Conservation (phyloP, 2,329 filamentous ascomycete species). For the Colletotrichum gigasporum region DNA sequence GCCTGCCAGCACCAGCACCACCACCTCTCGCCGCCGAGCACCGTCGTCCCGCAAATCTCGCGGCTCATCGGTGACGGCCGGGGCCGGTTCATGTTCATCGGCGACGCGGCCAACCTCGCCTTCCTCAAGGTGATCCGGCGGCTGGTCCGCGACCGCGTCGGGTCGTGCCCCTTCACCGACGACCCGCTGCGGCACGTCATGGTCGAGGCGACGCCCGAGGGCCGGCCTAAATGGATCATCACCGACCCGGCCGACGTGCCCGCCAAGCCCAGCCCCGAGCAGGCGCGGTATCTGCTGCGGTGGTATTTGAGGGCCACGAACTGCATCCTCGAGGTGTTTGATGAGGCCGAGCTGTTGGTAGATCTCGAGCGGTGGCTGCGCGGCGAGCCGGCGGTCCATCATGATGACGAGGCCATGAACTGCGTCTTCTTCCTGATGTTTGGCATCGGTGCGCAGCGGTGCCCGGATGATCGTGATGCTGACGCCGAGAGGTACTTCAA, state of each 20-base stretch:
- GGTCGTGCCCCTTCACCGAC: slow-evolving; percentile 43
- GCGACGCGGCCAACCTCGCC: slow-evolving; percentile 45
- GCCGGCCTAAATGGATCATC: slow-evolving; percentile 38
- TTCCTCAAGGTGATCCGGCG: slow-evolving; percentile 46
- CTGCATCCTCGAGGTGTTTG: slow-evolving; percentile 43
- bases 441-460: slow-evolving; percentile 44
- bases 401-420: slow-evolving; percentile 25
- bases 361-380: slow-evolving; percentile 41
- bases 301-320: slow-evolving; percentile 43
- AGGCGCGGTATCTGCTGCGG: slow-evolving; percentile 39
- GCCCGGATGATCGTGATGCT: slow-evolving; percentile 42
- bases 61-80: slow-evolving; percentile 43
- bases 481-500: slow-evolving; percentile 45
- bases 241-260: slow-evolving; percentile 32
- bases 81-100: slow-evolving; percentile 46
- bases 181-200: slow-evolving; percentile 45
- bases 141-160: slow-evolving; percentile 41
- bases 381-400: slow-evolving; percentile 9
- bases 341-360: slow-evolving; percentile 38
- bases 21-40: slow-evolving; percentile 21
- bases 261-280: slow-evolving; percentile 33
- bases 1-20: too few relatives aligned
- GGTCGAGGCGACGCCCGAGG: slow-evolving; percentile 43
- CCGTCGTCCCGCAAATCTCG: slow-evolving; percentile 37
- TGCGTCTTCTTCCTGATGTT: slow-evolving; percentile 40